Evolutionary conservation across 495 filamentous ascomycete species (phyloP), one percentile per base, ranked within the genome.

Genomic region (Podospora fimiseda): DNA sequence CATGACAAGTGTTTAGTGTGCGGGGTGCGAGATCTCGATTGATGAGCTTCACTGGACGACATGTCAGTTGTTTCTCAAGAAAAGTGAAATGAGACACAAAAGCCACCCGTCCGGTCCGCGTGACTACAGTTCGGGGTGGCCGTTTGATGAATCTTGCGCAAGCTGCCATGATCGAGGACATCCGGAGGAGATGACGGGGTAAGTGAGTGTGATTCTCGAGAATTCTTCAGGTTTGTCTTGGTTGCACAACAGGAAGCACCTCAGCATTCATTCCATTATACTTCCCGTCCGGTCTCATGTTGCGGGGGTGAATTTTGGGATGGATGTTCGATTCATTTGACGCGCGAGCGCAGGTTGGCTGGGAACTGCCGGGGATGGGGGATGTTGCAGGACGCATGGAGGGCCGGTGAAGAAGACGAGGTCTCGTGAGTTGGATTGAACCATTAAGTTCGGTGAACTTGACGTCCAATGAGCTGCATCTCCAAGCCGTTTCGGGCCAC

Each of bases 191-290:
- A n/a, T n/a, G n/a, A n/a, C n/a, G n/a, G n/a, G n/a, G n/a, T n/a
- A n/a, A n/a, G n/a, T n/a, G n/a, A n/a, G n/a, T n/a, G n/a, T n/a
- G n/a, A n/a, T n/a, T n/a, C n/a, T n/a, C n/a, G n/a, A n/a, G n/a
- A n/a, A 8, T 14, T 8, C 33, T 37, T 14, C 40, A 57, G 55
- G 54, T 41, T 37, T 38, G 42, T 55, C 59, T 57, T 21, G 50
- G 61, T 62, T 48, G 52, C 64, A 67, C 61, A 33, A 50, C 64
- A 62, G 61, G 50, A 42, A 39, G 47, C n/a, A n/a, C n/a, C n/a
- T n/a, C 61, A 56, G 53, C 54, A 56, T 52, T 55, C 27, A 43
- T 22, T 33, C 27, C 27, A 33, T 33, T 11, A 33, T 33, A n/a
- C n/a, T n/a, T n/a, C n/a, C n/a, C n/a, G n/a, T n/a, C n/a, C n/a